Conservation (phyloP, 2,329 filamentous ascomycete genomes). For the Fusarium protoensiforme region DNA sequence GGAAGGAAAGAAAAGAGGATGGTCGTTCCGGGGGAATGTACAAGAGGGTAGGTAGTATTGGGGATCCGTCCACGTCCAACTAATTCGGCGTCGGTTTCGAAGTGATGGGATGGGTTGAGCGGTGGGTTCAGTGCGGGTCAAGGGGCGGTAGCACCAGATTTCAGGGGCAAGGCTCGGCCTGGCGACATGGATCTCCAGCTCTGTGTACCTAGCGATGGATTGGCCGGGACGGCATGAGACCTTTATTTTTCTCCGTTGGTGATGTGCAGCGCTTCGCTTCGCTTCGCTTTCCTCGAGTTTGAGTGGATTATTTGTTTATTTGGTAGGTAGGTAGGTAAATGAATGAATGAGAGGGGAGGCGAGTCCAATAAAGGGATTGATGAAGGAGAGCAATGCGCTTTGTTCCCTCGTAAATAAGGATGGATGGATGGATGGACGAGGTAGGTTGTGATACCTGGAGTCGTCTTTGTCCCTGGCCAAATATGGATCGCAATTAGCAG, state of each 20-base stretch:
- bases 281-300: not conserved
- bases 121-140: constrained; percentile 35
- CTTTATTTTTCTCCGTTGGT: not conserved
- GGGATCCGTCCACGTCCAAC: constrained; percentile 25
- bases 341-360: not conserved
- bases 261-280: not conserved
- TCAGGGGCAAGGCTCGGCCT: constrained; percentile 35
- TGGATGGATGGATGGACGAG: not conserved
- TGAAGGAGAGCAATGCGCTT: not conserved
- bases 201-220: not conserved
- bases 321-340: not conserved
- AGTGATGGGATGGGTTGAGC: constrained; percentile 20
- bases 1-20: constrained; percentile 26
- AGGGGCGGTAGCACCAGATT: constrained; percentile 38
- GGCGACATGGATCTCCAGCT: constrained; percentile 26
- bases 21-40: constrained; percentile 33
- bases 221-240: not conserved
- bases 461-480: not conserved
- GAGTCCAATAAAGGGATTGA: not conserved
- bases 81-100: constrained; percentile 36
- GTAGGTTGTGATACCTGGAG: not conserved
- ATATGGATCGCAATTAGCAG: constrained; percentile 6
- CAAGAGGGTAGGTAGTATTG: constrained; percentile 20
- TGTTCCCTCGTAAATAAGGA: not conserved
- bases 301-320: not conserved